Conservation (phyloP, 2,329 filamentous ascomycete genomes). For the Paraconiothyrium brasiliense region DNA sequence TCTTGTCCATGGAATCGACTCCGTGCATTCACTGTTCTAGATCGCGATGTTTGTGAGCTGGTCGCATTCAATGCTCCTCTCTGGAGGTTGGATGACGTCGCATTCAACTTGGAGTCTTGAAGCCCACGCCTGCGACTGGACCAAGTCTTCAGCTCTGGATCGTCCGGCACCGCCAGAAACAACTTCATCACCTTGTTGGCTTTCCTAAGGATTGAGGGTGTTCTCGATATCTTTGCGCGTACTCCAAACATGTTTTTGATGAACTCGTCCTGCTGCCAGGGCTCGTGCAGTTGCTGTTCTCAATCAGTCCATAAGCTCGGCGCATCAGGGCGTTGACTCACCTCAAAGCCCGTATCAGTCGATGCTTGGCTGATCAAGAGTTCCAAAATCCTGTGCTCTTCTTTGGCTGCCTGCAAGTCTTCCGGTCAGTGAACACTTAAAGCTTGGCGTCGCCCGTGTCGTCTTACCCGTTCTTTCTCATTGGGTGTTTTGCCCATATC, state of each 20-base stretch:
- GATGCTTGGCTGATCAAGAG: constrained; percentile 8
- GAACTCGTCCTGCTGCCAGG: constrained; percentile 3
- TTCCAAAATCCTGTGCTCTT: background rate
- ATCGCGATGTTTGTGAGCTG: background rate
- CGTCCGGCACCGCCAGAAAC: constrained; percentile 17
- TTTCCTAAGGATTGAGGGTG: constrained; percentile 1
- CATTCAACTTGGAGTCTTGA: background rate
- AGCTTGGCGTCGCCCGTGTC: background rate
- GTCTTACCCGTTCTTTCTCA: constrained; percentile 6
- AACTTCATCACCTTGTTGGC: constrained; percentile 15
- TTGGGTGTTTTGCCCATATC: background rate
- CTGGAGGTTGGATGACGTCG: background rate
- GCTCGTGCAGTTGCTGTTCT: constrained; percentile 3
- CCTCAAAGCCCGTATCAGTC: constrained; percentile 10
- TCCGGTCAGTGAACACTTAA: background rate
- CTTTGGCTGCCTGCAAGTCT: background rate
- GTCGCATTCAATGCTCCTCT: background rate
- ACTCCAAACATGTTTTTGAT: background rate
- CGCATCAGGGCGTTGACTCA: background rate
- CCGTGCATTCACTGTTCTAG: background rate
- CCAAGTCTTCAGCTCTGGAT: constrained; percentile 18
- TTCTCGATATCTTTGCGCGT: background rate
- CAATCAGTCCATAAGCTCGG: background rate
- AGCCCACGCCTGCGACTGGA: constrained; percentile 9
- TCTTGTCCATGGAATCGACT: background rate